Evolutionary conservation across 192 early-diverging fungal genomes (phyloP).

Genomic region (Backusella circina): DNA sequence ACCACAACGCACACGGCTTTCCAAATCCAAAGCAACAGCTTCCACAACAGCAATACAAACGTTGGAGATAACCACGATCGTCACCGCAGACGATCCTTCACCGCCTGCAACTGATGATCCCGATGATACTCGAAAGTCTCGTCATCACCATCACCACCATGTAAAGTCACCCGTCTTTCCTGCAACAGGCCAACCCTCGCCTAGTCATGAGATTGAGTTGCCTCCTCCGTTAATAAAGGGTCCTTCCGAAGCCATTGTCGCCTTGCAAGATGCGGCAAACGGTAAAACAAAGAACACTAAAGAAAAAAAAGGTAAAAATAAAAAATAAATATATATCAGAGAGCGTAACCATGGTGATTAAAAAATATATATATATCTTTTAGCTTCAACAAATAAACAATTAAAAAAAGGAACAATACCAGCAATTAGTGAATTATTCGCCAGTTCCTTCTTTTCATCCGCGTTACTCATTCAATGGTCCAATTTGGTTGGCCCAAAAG

Average conservation of each 20-base stretch:
- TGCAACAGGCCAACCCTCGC: neutral
- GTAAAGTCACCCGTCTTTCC: constrained; percentile 6
- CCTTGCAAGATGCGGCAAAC: constrained; percentile 30
- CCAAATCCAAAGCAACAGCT: constrained; percentile 31
- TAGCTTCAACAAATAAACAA: constrained; percentile 6
- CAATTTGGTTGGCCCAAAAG: constrained; percentile 49
- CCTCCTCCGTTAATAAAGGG: constrained; percentile 15
- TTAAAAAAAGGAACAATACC: neutral
- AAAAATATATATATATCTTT: neutral
- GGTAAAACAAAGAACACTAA: constrained; percentile 5
- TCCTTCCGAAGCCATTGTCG: constrained; percentile 33
- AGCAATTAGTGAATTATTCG: constrained; percentile 28
- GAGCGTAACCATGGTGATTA: neutral
- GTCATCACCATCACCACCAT: constrained; percentile 20
- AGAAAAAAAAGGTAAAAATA: neutral
- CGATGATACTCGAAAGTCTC: constrained; percentile 11
- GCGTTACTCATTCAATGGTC: constrained; percentile 53
- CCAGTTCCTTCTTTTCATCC: constrained; percentile 48
- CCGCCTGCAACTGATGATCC: neutral
- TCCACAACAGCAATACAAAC: constrained; percentile 31
- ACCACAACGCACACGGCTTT: constrained; percentile 16
- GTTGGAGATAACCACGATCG: constrained; percentile 34
- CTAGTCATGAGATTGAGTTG: constrained; percentile 6
- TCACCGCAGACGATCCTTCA: neutral
- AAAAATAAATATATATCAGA: neutral